These are phyloP conservation scores for Populus ilicifolia DNA, from an alignment of 345 rosid genomes.

Conservation along the genomic window DNA sequence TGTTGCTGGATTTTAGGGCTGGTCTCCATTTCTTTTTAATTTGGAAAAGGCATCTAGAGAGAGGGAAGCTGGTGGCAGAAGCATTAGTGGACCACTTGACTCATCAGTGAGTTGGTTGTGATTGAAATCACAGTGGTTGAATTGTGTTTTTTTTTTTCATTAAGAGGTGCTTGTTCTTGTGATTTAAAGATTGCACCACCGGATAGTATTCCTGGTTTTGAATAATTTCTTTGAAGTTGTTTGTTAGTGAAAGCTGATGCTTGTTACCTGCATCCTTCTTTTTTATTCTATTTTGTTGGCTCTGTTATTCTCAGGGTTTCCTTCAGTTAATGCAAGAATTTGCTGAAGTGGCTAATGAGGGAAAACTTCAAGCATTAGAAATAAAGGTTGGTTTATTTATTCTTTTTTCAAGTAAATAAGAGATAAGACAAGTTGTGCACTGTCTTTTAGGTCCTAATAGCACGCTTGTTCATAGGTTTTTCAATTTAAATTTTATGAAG, in stretches of 20 bases:
- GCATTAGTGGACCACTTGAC: conserved; percentile 32
- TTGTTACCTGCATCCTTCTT: not conserved
- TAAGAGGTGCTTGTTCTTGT: not conserved
- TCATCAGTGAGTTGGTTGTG: conserved; percentile 30
- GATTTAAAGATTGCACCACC: not conserved
- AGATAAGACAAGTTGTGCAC: not conserved
- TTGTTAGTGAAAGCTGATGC: not conserved
- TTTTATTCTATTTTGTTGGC: conserved; percentile 6
- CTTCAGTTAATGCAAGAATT: conserved; percentile 51
- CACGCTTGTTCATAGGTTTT: not conserved
- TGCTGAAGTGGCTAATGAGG: conserved; percentile 28
- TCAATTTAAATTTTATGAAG: not conserved
- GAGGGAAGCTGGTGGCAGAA: conserved; percentile 32
- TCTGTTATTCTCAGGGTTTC: conserved; percentile 51
- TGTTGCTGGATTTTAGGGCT: conserved; percentile 39
- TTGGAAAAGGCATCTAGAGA: conserved; percentile 36
- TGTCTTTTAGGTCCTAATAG: not conserved
- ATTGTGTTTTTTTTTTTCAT: not conserved
- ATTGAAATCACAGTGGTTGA: not conserved
- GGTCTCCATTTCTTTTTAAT: conserved; percentile 60
- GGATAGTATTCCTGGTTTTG: not conserved
- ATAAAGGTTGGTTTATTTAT: conserved; percentile 42
- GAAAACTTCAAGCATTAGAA: conserved; percentile 30
- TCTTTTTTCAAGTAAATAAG: not conserved
- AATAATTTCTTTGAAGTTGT: not conserved